Evolutionary conservation across 495 filamentous ascomycete species (phyloP).

Genomic region (Aspergillus bertholletiae): DNA sequence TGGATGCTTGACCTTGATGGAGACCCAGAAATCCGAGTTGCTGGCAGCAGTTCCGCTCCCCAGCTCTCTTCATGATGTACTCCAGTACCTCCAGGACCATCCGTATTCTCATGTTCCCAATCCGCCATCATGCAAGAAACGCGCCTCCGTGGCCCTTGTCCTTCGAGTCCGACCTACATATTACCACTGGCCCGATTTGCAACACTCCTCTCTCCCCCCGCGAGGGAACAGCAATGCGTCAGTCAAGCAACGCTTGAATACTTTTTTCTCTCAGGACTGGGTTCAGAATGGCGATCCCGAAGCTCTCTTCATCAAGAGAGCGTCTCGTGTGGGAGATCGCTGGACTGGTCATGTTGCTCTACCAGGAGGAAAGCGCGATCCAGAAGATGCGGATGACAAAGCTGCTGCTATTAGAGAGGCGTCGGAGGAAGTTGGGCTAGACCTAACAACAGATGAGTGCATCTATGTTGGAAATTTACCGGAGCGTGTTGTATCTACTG

Average conservation of each 20-base stretch:
- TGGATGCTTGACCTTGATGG: neutral
- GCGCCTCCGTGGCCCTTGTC: slow-evolving; percentile 71
- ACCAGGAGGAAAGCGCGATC: slow-evolving; percentile 70
- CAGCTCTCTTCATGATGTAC: slow-evolving; percentile 38
- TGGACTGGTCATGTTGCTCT: slow-evolving; percentile 77
- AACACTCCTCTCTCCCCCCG: slow-evolving; percentile 16
- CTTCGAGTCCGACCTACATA: slow-evolving; percentile 64
- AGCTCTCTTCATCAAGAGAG: slow-evolving; percentile 73
- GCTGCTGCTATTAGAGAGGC: slow-evolving; percentile 67
- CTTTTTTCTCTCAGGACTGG: slow-evolving; percentile 69
- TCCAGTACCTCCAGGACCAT: slow-evolving; percentile 47
- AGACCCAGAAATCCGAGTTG: neutral
- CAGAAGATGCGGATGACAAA: slow-evolving; percentile 61
- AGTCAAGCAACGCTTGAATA: slow-evolving; percentile 42
- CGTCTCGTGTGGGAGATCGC: slow-evolving; percentile 65
- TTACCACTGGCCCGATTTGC: slow-evolving; percentile 47
- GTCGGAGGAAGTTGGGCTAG: slow-evolving; percentile 67
- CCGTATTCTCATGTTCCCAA: slow-evolving; percentile 63
- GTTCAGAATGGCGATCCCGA: slow-evolving; percentile 72
- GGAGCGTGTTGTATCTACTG: slow-evolving; percentile 68
- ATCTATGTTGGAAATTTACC: slow-evolving; percentile 66
- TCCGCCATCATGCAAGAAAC: slow-evolving; percentile 57
- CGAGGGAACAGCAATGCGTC: slow-evolving; percentile 24
- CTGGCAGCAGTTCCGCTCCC: slow-evolving; percentile 9
- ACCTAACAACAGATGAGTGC: slow-evolving; percentile 52